These are phyloP conservation scores for Paecilomyces fulvus DNA, from an alignment of 2,329 filamentous ascomycete species.

Conservation along the genomic window DNA sequence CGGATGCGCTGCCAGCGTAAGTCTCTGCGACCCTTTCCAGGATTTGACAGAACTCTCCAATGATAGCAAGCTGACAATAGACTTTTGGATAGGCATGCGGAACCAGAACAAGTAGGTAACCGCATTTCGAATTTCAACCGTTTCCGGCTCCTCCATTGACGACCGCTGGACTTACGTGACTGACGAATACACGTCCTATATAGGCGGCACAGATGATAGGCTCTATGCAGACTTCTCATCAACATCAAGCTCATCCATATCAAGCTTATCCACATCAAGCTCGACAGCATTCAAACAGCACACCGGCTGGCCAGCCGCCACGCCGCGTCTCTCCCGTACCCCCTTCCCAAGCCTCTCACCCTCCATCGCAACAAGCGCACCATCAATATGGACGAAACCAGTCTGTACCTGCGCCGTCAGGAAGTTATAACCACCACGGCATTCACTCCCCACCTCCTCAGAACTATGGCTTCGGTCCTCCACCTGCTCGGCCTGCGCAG, in stretches of 20 bases:
- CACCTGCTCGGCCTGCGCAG: conserved; percentile 44
- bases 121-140: neutral
- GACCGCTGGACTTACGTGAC: neutral
- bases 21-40: conserved; percentile 25
- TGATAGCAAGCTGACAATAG: neutral
- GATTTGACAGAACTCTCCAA: neutral
- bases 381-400: conserved; percentile 8
- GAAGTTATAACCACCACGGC: conserved; percentile 32
- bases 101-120: conserved; percentile 58
- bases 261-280: conserved; percentile 3
- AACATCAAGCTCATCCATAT: conserved; percentile 7
- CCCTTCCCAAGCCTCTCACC: conserved; percentile 23
- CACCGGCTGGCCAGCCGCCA: conserved; percentile 6
- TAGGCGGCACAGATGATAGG: conserved; percentile 41
- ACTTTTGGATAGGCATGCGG: conserved; percentile 52
- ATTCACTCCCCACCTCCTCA: conserved; percentile 35
- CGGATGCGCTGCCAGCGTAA: conserved; percentile 87
- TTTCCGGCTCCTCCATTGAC: conserved; percentile 6
- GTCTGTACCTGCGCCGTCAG: conserved; percentile 30
- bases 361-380: conserved; percentile 20
- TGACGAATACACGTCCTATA: neutral
- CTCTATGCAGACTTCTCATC: conserved; percentile 23
- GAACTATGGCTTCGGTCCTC: conserved; percentile 44
- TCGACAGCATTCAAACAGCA: neutral
- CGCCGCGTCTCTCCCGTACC: conserved; percentile 5